Percentiles rank a stretch among this genome's conserved stretches.
These are phyloP conservation scores for Mimosa bimucronata DNA, from an alignment of 306 rosid genomes.

Conservation along the genomic window DNA sequence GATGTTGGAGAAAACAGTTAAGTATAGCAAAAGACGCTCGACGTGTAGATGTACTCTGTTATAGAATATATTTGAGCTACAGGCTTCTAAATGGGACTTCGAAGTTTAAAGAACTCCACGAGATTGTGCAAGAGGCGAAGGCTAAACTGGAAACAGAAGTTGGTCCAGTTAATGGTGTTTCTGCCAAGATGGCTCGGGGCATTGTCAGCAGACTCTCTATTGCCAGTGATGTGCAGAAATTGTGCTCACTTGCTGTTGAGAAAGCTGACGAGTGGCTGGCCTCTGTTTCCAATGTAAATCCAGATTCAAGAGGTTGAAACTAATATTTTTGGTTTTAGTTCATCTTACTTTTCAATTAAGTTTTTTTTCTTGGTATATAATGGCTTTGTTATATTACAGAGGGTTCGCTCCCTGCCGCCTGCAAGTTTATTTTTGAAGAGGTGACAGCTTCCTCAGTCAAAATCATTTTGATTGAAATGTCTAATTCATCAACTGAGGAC, in stretches of 20 bases:
- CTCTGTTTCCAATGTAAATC: slow-evolving; percentile 54
- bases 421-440: slow-evolving; percentile 97
- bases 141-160: slow-evolving; percentile 88
- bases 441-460: slow-evolving; percentile 76
- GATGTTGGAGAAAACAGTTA: slow-evolving; percentile 97
- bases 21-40: slow-evolving; percentile 92
- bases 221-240: slow-evolving; percentile 83
- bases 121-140: slow-evolving; percentile 78
- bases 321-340: slow-evolving; percentile 19
- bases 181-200: slow-evolving; percentile 95
- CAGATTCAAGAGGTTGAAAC: slow-evolving; percentile 74
- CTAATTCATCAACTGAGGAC: slow-evolving; percentile 58
- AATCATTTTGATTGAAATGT: slow-evolving; percentile 76
- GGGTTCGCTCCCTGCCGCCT: slow-evolving; percentile 98
- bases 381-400: slow-evolving; percentile 55
- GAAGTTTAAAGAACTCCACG: slow-evolving; percentile 85
- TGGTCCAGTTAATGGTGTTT: slow-evolving; percentile 85
- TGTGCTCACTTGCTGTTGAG: slow-evolving; percentile 87
- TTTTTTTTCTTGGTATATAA: slow-evolving; percentile 36
- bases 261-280: slow-evolving; percentile 89
- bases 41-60: slow-evolving; percentile 87
- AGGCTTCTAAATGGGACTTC: slow-evolving; percentile 85
- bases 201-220: slow-evolving; percentile 96
- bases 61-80: slow-evolving; percentile 90
- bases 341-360: slow-evolving; percentile 28